These are phyloP conservation scores for Penicillium olsonii DNA, from an alignment of 2,329 filamentous ascomycete species.

Conservation along the genomic window DNA sequence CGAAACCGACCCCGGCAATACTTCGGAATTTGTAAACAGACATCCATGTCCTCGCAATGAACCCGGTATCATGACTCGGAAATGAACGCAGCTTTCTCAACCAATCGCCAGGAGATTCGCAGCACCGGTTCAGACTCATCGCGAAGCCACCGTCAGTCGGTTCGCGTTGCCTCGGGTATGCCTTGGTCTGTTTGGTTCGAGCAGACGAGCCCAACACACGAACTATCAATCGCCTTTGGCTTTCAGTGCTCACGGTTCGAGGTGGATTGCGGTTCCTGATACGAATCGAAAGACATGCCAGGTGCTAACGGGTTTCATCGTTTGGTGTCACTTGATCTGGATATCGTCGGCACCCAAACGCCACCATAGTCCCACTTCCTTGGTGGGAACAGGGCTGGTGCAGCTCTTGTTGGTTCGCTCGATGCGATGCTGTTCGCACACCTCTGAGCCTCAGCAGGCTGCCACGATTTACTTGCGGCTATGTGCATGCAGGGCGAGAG, in stretches of 20 bases:
- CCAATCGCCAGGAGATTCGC: constrained; percentile 46
- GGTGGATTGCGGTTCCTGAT: constrained; percentile 59
- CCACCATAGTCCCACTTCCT: constrained; percentile 56
- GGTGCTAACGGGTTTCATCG: constrained; percentile 44
- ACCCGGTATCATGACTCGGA: constrained; percentile 49
- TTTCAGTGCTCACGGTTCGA: constrained; percentile 55
- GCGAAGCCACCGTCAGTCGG: constrained; percentile 44
- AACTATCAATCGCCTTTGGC: constrained; percentile 58
- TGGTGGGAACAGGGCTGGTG: constrained; percentile 25
- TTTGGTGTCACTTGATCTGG: constrained; percentile 52
- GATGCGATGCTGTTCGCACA: constrained; percentile 52
- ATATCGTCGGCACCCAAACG: constrained; percentile 60
- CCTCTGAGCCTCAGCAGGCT: constrained; percentile 52
- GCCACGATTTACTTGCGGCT: constrained; percentile 55
- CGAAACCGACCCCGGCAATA: neutral
- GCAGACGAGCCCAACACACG: constrained; percentile 48
- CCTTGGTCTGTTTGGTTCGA: constrained; percentile 46
- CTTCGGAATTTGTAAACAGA: constrained; percentile 39
- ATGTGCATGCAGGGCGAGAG: constrained; percentile 60
- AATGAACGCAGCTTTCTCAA: constrained; percentile 48
- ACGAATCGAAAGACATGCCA: constrained; percentile 43
- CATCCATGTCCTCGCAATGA: constrained; percentile 61
- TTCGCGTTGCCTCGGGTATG: constrained; percentile 55
- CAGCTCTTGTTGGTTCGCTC: constrained; percentile 17
- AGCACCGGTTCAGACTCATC: constrained; percentile 48